Evolutionary conservation across 345 rosid species (phyloP).

Genomic region (Aurinia saxatilis): DNA sequence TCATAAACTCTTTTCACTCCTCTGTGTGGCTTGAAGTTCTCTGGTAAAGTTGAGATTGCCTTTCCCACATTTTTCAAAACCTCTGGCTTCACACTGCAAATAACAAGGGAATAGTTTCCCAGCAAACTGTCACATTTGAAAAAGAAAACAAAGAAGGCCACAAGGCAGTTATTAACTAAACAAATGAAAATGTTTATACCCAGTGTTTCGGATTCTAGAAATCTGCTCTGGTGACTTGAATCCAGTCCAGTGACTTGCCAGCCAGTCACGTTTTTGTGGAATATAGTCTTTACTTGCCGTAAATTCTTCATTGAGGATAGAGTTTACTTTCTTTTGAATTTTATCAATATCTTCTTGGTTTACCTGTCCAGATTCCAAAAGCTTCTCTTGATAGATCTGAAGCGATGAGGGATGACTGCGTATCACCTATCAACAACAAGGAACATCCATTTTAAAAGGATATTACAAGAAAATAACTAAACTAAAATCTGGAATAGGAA

Average conservation of each 20-base stretch:
- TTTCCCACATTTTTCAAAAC: constrained; percentile 64
- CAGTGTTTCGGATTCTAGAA: constrained; percentile 65
- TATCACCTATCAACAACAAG: constrained; percentile 38
- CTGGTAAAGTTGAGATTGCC: constrained; percentile 59
- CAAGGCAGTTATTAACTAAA: background rate
- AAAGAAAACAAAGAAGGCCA: background rate
- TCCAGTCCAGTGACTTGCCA: constrained; percentile 71
- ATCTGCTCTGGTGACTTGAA: constrained; percentile 76
- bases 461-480: background rate
- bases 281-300: constrained; percentile 58
- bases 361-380: constrained; percentile 56
- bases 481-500: background rate
- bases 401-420: constrained; percentile 60
- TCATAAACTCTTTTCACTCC: constrained; percentile 73
- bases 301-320: constrained; percentile 66
- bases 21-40: constrained; percentile 63
- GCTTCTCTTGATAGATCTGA: constrained; percentile 50
- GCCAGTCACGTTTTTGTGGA: constrained; percentile 68
- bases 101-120: background rate
- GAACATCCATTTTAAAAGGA: background rate
- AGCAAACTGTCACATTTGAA: background rate
- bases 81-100: constrained; percentile 63
- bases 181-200: constrained; percentile 30
- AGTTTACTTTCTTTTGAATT: constrained; percentile 55
- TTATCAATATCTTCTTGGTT: constrained; percentile 44